Evolutionary conservation across 2,329 filamentous ascomycete genomes (phyloP), one percentile per base, ranked within the genome.

Genomic region (Aspergillus fumigatiaffinis): DNA sequence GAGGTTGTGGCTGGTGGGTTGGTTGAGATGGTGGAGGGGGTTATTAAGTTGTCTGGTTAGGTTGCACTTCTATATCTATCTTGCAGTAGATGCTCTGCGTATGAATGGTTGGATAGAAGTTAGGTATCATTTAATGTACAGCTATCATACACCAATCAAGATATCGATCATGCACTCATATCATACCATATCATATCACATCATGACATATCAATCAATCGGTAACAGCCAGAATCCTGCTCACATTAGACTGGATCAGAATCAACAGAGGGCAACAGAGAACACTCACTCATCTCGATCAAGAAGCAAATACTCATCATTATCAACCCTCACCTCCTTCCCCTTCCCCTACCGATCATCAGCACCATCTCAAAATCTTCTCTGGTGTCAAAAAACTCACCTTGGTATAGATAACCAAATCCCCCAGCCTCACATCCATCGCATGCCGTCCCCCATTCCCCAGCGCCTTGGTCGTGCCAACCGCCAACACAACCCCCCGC

Each of bases 1-100:
- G 81, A 84, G 52, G 79, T 84, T 28, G 73, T 79, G 56, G 77
- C 77, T 6, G 76, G 79, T 38, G 73, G 67, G 0, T 65, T 84
- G 48, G 68, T 73, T 1, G 77, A 77, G 12, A 80, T 84, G 79
- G 82, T 81, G 1, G 71, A 77, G n/a, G 53, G 50, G 21, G 66
- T 70, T 38, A 56, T 67, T 38, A 49, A 6, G 5, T 7, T 35
- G 14, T 35, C 32, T 6, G 12, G 12, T 14, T 32, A 32, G 29
- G 8, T 28, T 4, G 25, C 25, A 25, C n/a, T n/a, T 28, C 7
- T 8, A 9, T 28, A 14, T 12, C 29, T 32, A 4, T 32, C 4
- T 14, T 32, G 14, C 14, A 29, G 28, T 10, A 9, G 28, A 9
- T 3, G 28, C 28, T 28, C 28, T 29, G 8, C 8, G 2, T 10